These are phyloP conservation scores for Globisporangium barbulae DNA, from an alignment of 352 stramenopile species.

Conservation along the genomic window DNA sequence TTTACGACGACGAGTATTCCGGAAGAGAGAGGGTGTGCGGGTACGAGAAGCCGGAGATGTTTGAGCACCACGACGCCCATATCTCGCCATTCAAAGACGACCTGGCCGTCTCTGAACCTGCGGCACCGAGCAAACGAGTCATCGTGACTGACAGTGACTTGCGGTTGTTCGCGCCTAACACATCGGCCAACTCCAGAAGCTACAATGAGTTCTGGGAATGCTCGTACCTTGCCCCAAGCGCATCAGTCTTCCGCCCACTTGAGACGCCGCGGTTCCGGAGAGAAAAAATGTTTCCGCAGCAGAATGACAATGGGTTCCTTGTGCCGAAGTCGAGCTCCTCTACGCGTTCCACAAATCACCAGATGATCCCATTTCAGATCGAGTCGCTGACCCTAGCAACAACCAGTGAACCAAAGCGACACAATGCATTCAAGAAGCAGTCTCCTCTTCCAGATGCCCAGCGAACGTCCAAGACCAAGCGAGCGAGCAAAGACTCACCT, in stretches of 20 bases:
- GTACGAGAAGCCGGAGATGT: conserved; percentile 9
- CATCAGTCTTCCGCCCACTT: neutral
- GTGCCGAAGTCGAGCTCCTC: conserved; percentile 7
- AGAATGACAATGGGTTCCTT: conserved; percentile 2
- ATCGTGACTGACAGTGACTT: conserved; percentile 48
- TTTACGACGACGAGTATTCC: conserved; percentile 16
- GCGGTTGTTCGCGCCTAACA: conserved; percentile 18
- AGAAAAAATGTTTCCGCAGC: conserved; percentile 25
- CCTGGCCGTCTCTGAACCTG: conserved; percentile 28
- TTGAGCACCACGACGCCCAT: neutral
- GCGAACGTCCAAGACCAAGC: conserved; percentile 6
- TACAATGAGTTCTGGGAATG: conserved; percentile 7
- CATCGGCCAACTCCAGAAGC: neutral
- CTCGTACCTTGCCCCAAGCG: neutral
- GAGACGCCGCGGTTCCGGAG: conserved; percentile 10
- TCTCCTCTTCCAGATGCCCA: conserved; percentile 14
- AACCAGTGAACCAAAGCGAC: neutral
- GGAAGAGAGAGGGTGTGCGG: neutral
- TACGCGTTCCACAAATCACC: conserved; percentile 1
- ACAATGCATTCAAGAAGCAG: conserved; percentile 10
- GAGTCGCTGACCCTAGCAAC: conserved; percentile 11
- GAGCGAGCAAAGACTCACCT: neutral
- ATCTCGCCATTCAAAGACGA: conserved; percentile 17
- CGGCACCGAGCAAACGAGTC: conserved; percentile 39
- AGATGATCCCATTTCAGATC: conserved; percentile 19